A percentile compares a stretch with the other conserved stretches of the same genome.
Evolutionary conservation across 2,329 filamentous ascomycete species (phyloP).

Genomic region (Penicillium sp.): DNA sequence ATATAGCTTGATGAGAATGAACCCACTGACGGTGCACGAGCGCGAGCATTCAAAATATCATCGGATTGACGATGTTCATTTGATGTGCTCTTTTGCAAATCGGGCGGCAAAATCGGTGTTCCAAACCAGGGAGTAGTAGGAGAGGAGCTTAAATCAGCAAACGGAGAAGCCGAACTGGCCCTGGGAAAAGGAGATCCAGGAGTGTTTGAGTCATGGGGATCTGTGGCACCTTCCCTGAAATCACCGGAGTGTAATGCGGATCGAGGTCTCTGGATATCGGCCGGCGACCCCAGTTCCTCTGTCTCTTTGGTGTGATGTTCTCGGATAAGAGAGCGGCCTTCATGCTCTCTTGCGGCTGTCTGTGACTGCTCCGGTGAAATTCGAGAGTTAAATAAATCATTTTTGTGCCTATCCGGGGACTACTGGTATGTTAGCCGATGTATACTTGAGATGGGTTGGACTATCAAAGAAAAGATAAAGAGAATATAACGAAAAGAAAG

Average conservation of each 20-base stretch:
- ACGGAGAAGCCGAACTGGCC: slow-evolving; percentile 11
- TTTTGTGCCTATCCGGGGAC: slow-evolving; percentile 2
- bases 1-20: slow-evolving; percentile 77
- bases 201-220: slow-evolving; percentile 22
- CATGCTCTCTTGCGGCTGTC: slow-evolving; percentile 9
- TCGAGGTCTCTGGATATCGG: slow-evolving; percentile 74
- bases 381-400: slow-evolving; percentile 26
- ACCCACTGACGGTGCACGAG: slow-evolving; percentile 60
- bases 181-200: slow-evolving; percentile 23
- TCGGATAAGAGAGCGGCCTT: slow-evolving; percentile 17
- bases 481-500: neutral
- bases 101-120: slow-evolving; percentile 26
- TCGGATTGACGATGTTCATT: slow-evolving; percentile 11
- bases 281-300: slow-evolving; percentile 52
- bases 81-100: neutral
- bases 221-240: slow-evolving; percentile 50
- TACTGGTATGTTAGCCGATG: slow-evolving; percentile 12
- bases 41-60: slow-evolving; percentile 29
- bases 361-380: slow-evolving; percentile 20
- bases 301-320: slow-evolving; percentile 38
- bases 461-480: neutral
- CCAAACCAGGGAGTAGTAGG: slow-evolving; percentile 58
- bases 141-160: slow-evolving; percentile 44
- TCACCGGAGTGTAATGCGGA: slow-evolving; percentile 68
- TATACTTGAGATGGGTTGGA: neutral